phyloP scores from a whole-genome alignment of 768 basidiomycete species.

The Chiua virens region DNA sequence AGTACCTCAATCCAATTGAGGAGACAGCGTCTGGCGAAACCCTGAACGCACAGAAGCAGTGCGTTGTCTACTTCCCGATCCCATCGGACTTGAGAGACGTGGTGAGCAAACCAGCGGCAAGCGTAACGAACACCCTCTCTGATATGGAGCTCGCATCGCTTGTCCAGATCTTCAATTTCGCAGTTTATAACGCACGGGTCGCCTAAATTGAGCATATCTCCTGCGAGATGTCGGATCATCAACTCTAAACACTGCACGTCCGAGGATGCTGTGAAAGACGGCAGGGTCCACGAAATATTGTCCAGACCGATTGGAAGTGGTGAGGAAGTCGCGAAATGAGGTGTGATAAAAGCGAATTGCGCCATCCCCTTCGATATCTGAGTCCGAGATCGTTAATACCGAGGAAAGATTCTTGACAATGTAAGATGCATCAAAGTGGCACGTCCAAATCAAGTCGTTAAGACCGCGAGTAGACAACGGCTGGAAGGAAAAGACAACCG shows the following conservation, averaged over 20 bases:
- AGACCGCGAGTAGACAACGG: conserved; percentile 16
- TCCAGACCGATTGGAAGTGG: conserved; percentile 11
- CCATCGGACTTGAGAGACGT: conserved; percentile 12
- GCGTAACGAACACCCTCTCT: conserved; percentile 18
- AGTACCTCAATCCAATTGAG: conserved; percentile 22
- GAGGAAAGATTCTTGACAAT: conserved; percentile 14
- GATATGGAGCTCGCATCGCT: conserved; percentile 10
- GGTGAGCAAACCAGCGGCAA: conserved; percentile 20
- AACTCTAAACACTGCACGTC: conserved; percentile 13
- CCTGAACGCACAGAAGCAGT: conserved; percentile 9
- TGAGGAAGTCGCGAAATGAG: conserved; percentile 23
- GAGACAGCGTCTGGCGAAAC: conserved; percentile 7
- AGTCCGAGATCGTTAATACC: conserved; percentile 13
- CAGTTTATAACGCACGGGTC: conserved; percentile 11
- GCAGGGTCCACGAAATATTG: conserved; percentile 13
- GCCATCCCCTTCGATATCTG: conserved; percentile 2
- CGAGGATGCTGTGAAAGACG: conserved; percentile 12
- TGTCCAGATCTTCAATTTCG: conserved; percentile 13
- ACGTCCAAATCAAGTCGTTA: conserved; percentile 7
- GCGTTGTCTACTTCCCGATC: background rate
- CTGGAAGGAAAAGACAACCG: conserved; percentile 10
- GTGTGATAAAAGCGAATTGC: conserved; percentile 20
- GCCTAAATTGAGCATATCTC: conserved; percentile 13
- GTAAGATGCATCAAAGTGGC: conserved; percentile 6
- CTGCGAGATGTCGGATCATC: conserved; percentile 14